These are phyloP conservation scores for Wickerhamomyces queroliae DNA, from an alignment of 805 yeast species.

Conservation along the genomic window DNA sequence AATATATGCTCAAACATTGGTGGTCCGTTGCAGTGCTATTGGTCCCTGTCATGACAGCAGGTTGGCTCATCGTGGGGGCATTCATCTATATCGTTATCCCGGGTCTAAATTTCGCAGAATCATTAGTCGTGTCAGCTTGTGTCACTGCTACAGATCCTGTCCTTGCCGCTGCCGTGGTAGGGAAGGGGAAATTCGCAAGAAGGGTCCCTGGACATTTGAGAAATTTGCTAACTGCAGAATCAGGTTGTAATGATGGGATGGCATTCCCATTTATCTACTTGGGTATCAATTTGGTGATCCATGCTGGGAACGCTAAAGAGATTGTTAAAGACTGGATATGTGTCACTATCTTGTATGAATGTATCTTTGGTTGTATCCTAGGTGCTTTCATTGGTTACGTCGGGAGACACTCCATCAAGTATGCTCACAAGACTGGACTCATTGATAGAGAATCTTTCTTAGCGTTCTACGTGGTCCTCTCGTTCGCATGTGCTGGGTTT, in stretches of 20 bases:
- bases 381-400: constrained; percentile 70
- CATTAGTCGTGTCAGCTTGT: constrained; percentile 76
- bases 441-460: constrained; percentile 88
- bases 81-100: constrained; percentile 79
- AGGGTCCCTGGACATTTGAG: constrained; percentile 92
- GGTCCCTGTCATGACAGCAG: constrained; percentile 84
- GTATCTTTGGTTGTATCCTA: constrained; percentile 69
- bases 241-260: constrained; percentile 93
- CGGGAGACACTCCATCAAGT: constrained; percentile 65
- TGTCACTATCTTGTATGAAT: constrained; percentile 73
- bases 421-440: constrained; percentile 60
- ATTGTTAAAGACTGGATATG: constrained; percentile 79
- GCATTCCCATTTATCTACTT: constrained; percentile 86
- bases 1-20: constrained; percentile 85
- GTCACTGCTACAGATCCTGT: constrained; percentile 96
- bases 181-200: constrained; percentile 86
- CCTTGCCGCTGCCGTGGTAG: constrained; percentile 91
- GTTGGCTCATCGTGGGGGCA: constrained; percentile 80
- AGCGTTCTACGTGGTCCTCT: constrained; percentile 75
- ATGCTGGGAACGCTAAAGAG: constrained; percentile 56
- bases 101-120: constrained; percentile 61
- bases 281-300: constrained; percentile 61
- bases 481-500: constrained; percentile 82
- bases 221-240: constrained; percentile 76
- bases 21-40: constrained; percentile 65